Conservation (phyloP, 768 basidiomycete genomes). For the Hericium rajendrae region DNA sequence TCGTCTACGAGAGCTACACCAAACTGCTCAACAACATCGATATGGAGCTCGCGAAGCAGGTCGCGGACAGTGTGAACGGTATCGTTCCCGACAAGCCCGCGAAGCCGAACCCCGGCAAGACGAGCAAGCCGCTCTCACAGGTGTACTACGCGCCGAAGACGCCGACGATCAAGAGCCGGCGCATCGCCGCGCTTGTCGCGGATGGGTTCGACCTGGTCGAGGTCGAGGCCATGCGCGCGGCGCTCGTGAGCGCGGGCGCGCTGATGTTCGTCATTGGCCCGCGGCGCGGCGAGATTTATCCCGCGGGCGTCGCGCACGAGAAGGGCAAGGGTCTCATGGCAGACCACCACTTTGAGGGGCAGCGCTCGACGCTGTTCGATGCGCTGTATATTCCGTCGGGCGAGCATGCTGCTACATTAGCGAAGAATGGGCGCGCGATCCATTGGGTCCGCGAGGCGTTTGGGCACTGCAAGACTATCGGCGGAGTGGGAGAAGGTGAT, state of each 20-base stretch:
- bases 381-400: conserved; percentile 74
- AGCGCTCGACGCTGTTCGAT: conserved; percentile 78
- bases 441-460: conserved; percentile 83
- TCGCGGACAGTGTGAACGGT: conserved; percentile 59
- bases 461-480: conserved; percentile 79
- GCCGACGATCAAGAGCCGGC: conserved; percentile 53
- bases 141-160: conserved; percentile 39
- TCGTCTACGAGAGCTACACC: conserved; percentile 60
- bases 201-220: conserved; percentile 64
- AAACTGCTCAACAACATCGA: conserved; percentile 64
- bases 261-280: conserved; percentile 59
- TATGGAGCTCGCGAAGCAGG: conserved; percentile 55
- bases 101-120: conserved; percentile 48
- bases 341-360: conserved; percentile 69
- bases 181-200: conserved; percentile 66
- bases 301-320: conserved; percentile 20
- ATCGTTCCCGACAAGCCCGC: conserved; percentile 42
- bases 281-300: conserved; percentile 44
- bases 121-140: conserved; percentile 50
- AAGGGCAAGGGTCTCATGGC: conserved; percentile 30
- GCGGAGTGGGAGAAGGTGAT: conserved; percentile 60
- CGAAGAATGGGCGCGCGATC: conserved; percentile 54
- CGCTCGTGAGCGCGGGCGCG: conserved; percentile 42
- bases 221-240: conserved; percentile 47
- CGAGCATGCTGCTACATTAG: conserved; percentile 46